Base-by-base conservation (phyloP, 345 rosid species). In the Citrus glauca region DNA sequence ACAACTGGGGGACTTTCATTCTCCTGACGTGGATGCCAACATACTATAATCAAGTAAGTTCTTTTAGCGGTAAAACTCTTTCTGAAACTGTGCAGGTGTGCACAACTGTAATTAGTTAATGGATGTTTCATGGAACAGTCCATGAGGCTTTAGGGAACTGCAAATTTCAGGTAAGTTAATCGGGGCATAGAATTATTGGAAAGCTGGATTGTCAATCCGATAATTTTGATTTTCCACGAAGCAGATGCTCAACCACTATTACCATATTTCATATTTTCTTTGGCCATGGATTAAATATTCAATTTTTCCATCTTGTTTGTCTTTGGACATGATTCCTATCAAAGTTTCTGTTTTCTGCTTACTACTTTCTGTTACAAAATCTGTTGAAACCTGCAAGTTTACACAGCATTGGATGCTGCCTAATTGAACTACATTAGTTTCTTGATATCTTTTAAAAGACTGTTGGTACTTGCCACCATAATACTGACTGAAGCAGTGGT, bases 11-110 rank as follows among this genome's bases (percentile, higher is more conserved):
- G 61, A 93, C 98, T 30, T 93, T 93, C 81, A 95, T 95, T 86
- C 97, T 95, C 72, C 84, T 95, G 45, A 95, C 98, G 6, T 93
- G 98, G 98, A 95, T 95, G 98, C 98, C 98, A 2, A 93, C 98
- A 9, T 95, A 93, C 82, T 95, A 95, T 86, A 84, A 93, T 76
- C 95, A 95, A 84, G 98, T 90, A 88, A 82, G 88, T 78, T 76
- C 42, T 25, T 35, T 24, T 25, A 33, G 66, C 66, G 1, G 73
- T 76, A 35, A n/a, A 50, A 30, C 9, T 48, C 35, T 19, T 11
- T 33, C 25, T 56, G 61, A 10, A 22, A 27, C 19, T 22, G 4
- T 27, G 69, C 35, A 11, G 28, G 10, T 57, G 4, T 27, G 69
- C 56, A 42, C 11, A 27, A 27, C 30, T 48, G 19, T 57, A 48